Base-by-base conservation (phyloP, 805 yeast genomes). In the Wickerhamiella brachini region DNA sequence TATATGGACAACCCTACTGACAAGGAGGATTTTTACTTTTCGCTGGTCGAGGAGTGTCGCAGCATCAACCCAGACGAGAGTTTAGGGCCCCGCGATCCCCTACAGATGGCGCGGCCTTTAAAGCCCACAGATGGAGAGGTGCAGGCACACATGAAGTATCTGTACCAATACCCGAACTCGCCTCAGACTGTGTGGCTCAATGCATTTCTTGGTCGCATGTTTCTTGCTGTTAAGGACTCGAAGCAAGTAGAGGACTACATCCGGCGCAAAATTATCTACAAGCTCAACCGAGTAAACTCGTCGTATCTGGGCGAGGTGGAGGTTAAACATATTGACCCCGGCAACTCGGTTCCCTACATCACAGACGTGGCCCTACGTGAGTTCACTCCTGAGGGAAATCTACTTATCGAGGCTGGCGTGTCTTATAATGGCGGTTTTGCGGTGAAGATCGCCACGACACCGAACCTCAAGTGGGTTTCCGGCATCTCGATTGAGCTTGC, bases 11-110 rank as follows among this genome's bases (percentile, higher is more conserved):
- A 79, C 47, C 86, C 88, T 57, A 75, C 75, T 51, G 88, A 83
- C 46, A 90, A 90, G 61, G 98, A 93, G 65, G 95, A 90, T 63
- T 81, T 96, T 84, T 93, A 90, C 63, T 88, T 87, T 65, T 80
- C 85, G 0, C 70, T 93, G 50, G 72, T 90, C n/a, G 72, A 81
- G 51, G 94, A 52, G 31, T 49, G 56, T 45, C 54, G 52, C 20
- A 22, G 44, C 20, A 34, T 12, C 21, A 13, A 48, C n/a, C 44
- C 53, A 39, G 50, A 48, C 24, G 3, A 39, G 29, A 49, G 54
- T 43, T 34, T 57, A 26, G 58, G 57, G 17, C 57, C 58, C 23
- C 58, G 79, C 18, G 79, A 81, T 49, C 87, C 97, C 0, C 60
- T 72, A 1, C 52, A 77, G 0, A 73, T 77, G 65, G 97, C 97